A percentile compares a stretch with the other conserved stretches of the same genome.
phyloP scores from a whole-genome alignment of 345 rosid genomes.

The Eucalyptus cloeziana region DNA sequence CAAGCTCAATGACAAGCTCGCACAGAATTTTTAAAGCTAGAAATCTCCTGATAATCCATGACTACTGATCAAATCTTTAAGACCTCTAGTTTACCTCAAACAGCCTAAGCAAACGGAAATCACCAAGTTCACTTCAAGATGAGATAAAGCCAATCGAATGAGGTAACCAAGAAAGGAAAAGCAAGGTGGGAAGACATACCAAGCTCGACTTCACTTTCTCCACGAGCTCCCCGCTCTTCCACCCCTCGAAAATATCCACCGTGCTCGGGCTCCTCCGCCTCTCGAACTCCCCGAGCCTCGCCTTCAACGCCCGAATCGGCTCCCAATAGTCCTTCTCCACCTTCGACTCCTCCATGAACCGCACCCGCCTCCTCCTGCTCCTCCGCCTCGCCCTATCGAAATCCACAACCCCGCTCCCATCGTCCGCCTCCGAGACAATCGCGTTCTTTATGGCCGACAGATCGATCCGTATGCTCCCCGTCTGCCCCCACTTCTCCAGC shows the following conservation, averaged over 20 bases:
- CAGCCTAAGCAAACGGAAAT: background rate
- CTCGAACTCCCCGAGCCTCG: constrained; percentile 70
- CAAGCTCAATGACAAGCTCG: background rate
- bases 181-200: constrained; percentile 25
- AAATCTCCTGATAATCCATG: background rate
- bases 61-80: background rate
- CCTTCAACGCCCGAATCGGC: constrained; percentile 66
- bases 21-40: background rate
- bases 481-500: constrained; percentile 73
- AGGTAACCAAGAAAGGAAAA: background rate
- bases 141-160: background rate
- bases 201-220: constrained; percentile 82
- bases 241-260: constrained; percentile 53
- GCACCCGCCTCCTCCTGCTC: constrained; percentile 22
- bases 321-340: constrained; percentile 39
- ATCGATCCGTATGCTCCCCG: constrained; percentile 66
- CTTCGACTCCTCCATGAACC: constrained; percentile 11
- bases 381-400: constrained; percentile 28
- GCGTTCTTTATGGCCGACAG: constrained; percentile 75
- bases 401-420: constrained; percentile 23
- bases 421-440: constrained; percentile 49
- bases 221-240: constrained; percentile 62
- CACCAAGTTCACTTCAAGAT: background rate
- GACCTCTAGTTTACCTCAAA: background rate
- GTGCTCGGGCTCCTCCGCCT: constrained; percentile 39